Evolutionary conservation across 2,329 filamentous ascomycete genomes (phyloP).

Genomic region (Stylonectria norvegica): DNA sequence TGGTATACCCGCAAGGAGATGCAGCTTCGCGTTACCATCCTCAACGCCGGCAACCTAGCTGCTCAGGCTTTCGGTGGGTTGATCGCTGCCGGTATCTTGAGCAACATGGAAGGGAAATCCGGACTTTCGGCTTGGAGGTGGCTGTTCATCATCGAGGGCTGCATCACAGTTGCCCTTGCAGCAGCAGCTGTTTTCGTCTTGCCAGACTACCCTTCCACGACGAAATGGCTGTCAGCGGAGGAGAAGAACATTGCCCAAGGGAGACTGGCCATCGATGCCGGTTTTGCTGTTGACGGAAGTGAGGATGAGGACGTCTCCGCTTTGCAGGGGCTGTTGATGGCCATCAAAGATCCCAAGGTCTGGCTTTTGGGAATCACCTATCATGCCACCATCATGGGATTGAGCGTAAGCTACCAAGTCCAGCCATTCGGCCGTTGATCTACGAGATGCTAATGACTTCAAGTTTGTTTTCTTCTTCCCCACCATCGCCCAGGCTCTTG

Average conservation of each 20-base stretch:
- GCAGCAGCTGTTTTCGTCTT: conserved; percentile 19
- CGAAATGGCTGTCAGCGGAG: conserved; percentile 12
- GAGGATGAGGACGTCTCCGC: conserved; percentile 11
- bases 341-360: conserved; percentile 33
- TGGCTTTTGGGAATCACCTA: conserved; percentile 31
- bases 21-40: conserved; percentile 31
- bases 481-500: conserved; percentile 27
- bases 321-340: conserved; percentile 24
- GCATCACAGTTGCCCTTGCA: conserved; percentile 19
- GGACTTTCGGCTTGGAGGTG: conserved; percentile 19
- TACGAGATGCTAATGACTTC: conserved; percentile 3
- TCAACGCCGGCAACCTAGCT: conserved; percentile 30
- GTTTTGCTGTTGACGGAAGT: conserved; percentile 5
- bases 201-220: conserved; percentile 21
- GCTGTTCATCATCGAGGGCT: conserved; percentile 27
- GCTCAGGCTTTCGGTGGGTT: conserved; percentile 34
- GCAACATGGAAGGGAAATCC: conserved; percentile 23
- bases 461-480: conserved; percentile 24
- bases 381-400: conserved; percentile 8
- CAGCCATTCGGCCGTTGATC: not conserved
- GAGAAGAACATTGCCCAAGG: conserved; percentile 1
- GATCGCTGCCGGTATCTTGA: conserved; percentile 30
- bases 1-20: conserved; percentile 40
- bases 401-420: conserved; percentile 5
- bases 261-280: not conserved